These are phyloP conservation scores for Combretum micranthum DNA, from an alignment of 345 rosid genomes.

Conservation along the genomic window DNA sequence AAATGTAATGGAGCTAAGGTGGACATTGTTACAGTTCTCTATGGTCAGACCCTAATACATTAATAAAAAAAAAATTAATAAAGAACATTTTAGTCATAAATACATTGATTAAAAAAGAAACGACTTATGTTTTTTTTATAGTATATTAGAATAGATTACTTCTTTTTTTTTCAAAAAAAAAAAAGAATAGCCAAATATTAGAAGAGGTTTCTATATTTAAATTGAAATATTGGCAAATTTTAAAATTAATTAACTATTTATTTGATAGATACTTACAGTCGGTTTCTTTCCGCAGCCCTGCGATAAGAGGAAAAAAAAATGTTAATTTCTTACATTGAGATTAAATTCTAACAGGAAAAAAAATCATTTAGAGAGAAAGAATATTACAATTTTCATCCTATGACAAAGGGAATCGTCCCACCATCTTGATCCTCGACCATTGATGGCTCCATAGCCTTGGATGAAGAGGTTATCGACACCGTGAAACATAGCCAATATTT, in stretches of 20 bases:
- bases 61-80: no score
- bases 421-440: conserved; percentile 42
- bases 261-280: conserved; percentile 18
- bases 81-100: no score
- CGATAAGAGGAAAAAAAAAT: neutral
- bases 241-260: neutral
- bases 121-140: no score
- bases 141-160: no score
- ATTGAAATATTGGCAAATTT: neutral
- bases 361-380: neutral
- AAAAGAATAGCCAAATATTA: neutral
- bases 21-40: conserved; percentile 26
- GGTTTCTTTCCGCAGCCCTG: conserved; percentile 35
- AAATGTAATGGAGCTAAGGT: conserved; percentile 18
- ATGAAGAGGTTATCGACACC: conserved; percentile 27
- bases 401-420: conserved; percentile 26
- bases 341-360: neutral
- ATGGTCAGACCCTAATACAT: conserved; percentile 25
- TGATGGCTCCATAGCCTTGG: conserved; percentile 34
- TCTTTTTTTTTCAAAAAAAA: neutral
- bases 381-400: neutral
- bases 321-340: no score
- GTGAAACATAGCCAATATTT: conserved; percentile 32
- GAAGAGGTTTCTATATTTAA: no score
- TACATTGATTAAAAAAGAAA: no score